These are phyloP conservation scores for Nitzschia sp. DNA, from an alignment of 108 stramenopile species.

Conservation along the genomic window DNA sequence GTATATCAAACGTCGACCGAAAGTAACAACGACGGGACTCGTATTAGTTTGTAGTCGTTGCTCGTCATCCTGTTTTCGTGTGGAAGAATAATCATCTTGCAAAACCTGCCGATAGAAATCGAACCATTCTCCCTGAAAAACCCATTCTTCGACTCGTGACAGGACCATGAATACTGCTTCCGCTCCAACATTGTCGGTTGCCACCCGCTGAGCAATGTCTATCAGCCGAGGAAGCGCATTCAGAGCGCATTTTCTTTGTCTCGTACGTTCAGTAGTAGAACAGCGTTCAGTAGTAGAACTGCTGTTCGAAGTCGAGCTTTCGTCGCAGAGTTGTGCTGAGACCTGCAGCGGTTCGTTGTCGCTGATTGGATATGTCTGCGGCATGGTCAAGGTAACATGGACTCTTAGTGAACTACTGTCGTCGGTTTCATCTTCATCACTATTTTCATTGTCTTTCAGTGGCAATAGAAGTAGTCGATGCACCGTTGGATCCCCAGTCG, in stretches of 20 bases:
- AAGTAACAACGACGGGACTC: neutral
- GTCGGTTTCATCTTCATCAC: neutral
- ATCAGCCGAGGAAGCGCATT: constrained; percentile 50
- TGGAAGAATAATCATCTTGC: neutral
- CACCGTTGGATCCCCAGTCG: constrained; percentile 19
- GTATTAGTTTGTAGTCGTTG: neutral
- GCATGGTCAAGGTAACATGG: constrained; percentile 36
- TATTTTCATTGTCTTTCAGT: neutral
- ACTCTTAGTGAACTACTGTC: neutral
- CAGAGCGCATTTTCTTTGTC: constrained; percentile 47
- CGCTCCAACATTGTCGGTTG: constrained; percentile 35
- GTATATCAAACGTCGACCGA: constrained; percentile 73
- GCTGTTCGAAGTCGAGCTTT: neutral
- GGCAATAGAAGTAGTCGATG: constrained; percentile 34
- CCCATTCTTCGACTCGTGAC: constrained; percentile 66
- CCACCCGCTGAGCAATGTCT: constrained; percentile 29
- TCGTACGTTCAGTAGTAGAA: constrained; percentile 11
- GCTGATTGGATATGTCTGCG: constrained; percentile 52
- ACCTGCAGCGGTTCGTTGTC: constrained; percentile 22
- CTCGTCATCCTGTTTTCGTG: neutral
- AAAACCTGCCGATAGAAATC: constrained; percentile 8
- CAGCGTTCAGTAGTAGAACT: too few species aligned
- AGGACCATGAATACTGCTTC: constrained; percentile 72
- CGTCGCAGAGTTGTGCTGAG: constrained; percentile 1
- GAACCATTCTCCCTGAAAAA: constrained; percentile 51